Conservation (phyloP, 2,329 filamentous ascomycete genomes). For the Pyrenophora graminea region DNA sequence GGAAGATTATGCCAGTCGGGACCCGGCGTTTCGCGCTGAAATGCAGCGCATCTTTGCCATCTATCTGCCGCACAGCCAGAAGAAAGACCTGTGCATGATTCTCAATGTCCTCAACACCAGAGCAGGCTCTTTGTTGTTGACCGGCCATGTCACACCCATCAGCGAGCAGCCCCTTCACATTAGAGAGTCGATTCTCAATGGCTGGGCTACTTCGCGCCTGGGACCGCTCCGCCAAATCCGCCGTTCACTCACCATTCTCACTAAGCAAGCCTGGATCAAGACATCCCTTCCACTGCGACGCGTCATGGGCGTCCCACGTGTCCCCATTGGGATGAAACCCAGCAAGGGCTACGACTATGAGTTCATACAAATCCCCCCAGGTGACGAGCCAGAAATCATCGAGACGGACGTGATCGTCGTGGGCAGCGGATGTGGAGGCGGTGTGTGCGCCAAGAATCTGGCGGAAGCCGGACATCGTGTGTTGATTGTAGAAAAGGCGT, state of each 20-base stretch:
- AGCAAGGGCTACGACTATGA: constrained; percentile 60
- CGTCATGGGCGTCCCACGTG: constrained; percentile 62
- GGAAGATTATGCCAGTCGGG: constrained; percentile 56
- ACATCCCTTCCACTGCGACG: constrained; percentile 60
- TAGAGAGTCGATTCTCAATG: constrained; percentile 65
- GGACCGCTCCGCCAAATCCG: constrained; percentile 59
- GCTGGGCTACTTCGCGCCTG: constrained; percentile 65
- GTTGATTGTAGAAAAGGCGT: constrained; percentile 80
- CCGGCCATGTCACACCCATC: constrained; percentile 67
- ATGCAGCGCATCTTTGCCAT: constrained; percentile 55
- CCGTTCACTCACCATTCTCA: constrained; percentile 60
- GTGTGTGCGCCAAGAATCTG: constrained; percentile 78
- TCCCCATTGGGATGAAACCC: constrained; percentile 59
- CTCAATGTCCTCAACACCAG: constrained; percentile 62
- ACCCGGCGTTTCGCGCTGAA: constrained; percentile 58
- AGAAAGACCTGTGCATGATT: constrained; percentile 56
- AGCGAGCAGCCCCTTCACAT: constrained; percentile 63
- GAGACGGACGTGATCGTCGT: constrained; percentile 84
- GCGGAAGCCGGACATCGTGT: constrained; percentile 76
- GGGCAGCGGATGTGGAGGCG: constrained; percentile 85
- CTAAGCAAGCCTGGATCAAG: constrained; percentile 60
- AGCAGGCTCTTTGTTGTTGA: constrained; percentile 66
- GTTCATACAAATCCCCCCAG: constrained; percentile 66
- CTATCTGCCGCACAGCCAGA: constrained; percentile 55
- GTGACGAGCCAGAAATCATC: constrained; percentile 60